Evolutionary conservation across 73 alveolate genomes (phyloP), one percentile per base, ranked within the genome.

Genomic region (Paramecium pentaurelia): DNA sequence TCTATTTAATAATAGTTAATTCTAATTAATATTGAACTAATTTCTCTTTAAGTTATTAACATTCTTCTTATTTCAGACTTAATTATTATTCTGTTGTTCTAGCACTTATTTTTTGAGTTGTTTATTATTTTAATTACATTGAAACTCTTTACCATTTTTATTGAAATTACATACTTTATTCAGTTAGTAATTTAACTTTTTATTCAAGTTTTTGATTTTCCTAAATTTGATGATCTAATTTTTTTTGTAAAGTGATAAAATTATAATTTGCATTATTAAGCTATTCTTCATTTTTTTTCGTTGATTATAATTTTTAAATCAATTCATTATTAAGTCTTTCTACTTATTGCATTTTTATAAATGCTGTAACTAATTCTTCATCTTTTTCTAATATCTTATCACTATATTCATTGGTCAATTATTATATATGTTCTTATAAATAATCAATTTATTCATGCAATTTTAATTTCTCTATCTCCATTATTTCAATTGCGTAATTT

Each of bases 201-300:
- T 80, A 27, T 49, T 80, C 47, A n/a, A 80, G 51, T 45, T 80
- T 28, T 25, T 80, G 6, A 47, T 80, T 80, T 36, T 80, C 91
- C 16, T 49, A 32, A 22, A 32, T 25, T 25, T 40, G 49, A 12
- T 25, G 58, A 32, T 42, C 71, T 27, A 49, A 25, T 80, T 80
- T 80, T 44, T 80, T 80, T 47, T 80, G 73, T 64, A 80, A 1
- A 0, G 47, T 27, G 18, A 47, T 49, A 47, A 80, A 80, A 47
- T 80, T 80, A 47, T 44, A 47, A 80, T 80, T 80, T 40, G 91
- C 91, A 80, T 80, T 42, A 47, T 80, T 80, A 2, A 80, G 75
- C 30, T 40, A 42, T 27, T 80, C 91, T 44, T 80, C 91, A 45
- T 28, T 80, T 44, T 80, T 80, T 80, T 44, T 80, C 0, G 71